Conservation (phyloP, 805 yeast species). For the Ogataea methanolica region DNA sequence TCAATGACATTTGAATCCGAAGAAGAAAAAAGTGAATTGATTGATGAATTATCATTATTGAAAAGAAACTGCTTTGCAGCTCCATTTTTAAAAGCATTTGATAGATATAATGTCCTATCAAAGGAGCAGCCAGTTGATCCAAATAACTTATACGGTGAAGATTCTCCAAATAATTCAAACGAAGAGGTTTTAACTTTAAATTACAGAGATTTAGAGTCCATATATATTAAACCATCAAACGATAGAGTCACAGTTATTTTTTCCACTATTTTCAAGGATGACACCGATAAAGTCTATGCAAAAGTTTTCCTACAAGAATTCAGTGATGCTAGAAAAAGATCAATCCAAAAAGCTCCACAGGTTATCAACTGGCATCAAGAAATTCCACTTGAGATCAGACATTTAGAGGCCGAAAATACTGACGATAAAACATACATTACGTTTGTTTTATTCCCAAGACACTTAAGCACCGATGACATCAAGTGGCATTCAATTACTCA, state of each 20-base stretch:
- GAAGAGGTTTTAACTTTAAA: slow-evolving; percentile 64
- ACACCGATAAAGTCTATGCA: slow-evolving; percentile 89
- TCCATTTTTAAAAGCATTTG: slow-evolving; percentile 85
- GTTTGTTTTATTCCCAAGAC: slow-evolving; percentile 79
- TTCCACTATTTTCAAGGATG: slow-evolving; percentile 92
- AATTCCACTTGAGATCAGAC: slow-evolving; percentile 84
- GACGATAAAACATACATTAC: slow-evolving; percentile 45
- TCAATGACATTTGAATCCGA: slow-evolving; percentile 26
- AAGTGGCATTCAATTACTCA: slow-evolving; percentile 87
- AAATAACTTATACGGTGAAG: slow-evolving; percentile 38
- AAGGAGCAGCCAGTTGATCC: slow-evolving; percentile 34
- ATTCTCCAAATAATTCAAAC: slow-evolving; percentile 33
- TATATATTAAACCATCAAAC: slow-evolving; percentile 84
- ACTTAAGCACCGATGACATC: slow-evolving; percentile 52
- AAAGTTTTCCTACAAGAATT: slow-evolving; percentile 89
- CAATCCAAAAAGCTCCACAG: slow-evolving; percentile 97
- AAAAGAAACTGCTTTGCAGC: slow-evolving; percentile 89
- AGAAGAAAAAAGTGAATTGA: slow-evolving; percentile 47
- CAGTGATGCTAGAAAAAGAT: slow-evolving; percentile 92
- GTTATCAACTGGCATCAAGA: slow-evolving; percentile 85
- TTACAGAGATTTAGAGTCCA: slow-evolving; percentile 91
- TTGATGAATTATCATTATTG: slow-evolving; percentile 64
- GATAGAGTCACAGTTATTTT: slow-evolving; percentile 97
- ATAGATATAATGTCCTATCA: slow-evolving; percentile 67
- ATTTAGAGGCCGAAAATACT: slow-evolving; percentile 35